Base-by-base conservation (phyloP, 352 stramenopile species). In the Globisporangium sylvaticum region DNA sequence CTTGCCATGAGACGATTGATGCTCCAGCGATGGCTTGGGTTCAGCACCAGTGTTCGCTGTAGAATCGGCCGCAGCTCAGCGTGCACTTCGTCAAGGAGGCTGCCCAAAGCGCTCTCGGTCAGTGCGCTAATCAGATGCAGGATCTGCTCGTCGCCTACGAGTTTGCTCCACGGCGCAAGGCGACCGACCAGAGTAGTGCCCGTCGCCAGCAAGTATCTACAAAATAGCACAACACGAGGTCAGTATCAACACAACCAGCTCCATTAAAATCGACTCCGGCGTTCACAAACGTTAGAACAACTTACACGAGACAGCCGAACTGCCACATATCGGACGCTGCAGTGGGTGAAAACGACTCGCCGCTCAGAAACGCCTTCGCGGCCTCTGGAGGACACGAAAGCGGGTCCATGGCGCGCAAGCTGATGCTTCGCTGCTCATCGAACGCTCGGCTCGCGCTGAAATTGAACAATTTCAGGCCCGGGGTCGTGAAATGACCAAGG, bases 241-340 rank as follows among this genome's bases (percentile, higher is more conserved):
- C n/a, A 48, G 14, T 4, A 48, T 20, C 37, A 20, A 34, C 31
- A 34, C 8, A 34, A 34, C 31, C 6, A 0, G 7, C 4, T 2
- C n/a, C 39, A 48, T 44, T 3, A 18, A 2, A 48, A n/a, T n/a
- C 15, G n/a, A 48, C 1, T 48, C 12, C 1, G 18, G 52, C 24
- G 9, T 32, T 39, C 31, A 65, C 50, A 20, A 53, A 15, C 12
- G 7, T 42, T 61, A 48, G 27, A 14, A 59, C 50, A 27, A 72
- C 79, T 39, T 81, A 92, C 84, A 90, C 73, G 53, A 88, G 68
- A 52, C 84, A 92, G 4, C 84, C 84, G 32, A 92, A 88, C 44
- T 92, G 84, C 84, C 84, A 92, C 37, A 91, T 78, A 69, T 92
- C 84, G 5, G 79, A 86, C 3, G 70, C 70, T 22, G 68, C 60